Conservation (phyloP, 495 filamentous ascomycete genomes). For the Hamigera avellanea region DNA sequence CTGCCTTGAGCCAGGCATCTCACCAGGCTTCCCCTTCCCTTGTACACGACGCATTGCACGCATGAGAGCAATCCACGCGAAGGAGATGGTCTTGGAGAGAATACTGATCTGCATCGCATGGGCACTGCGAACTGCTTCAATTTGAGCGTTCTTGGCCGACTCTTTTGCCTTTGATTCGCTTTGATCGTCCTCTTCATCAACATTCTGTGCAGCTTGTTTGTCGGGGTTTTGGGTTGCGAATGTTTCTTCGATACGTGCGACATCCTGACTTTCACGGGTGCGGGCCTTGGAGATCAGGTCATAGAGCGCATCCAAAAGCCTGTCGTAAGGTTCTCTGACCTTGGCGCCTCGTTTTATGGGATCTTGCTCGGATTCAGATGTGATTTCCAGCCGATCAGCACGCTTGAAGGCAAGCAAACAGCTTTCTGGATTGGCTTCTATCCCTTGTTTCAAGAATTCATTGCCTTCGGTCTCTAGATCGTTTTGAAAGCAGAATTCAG, state of each 20-base stretch:
- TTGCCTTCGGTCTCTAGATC: slow-evolving; percentile 56
- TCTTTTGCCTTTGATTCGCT: slow-evolving; percentile 43
- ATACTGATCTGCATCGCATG: slow-evolving; percentile 58
- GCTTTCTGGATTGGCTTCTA: slow-evolving; percentile 87
- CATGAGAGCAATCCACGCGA: slow-evolving; percentile 89
- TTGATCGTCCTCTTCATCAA: slow-evolving; percentile 53
- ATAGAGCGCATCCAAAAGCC: slow-evolving; percentile 74
- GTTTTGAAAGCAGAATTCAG: slow-evolving; percentile 84
- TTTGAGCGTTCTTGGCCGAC: slow-evolving; percentile 47
- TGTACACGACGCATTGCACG: slow-evolving; percentile 88
- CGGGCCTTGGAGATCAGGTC: slow-evolving; percentile 62
- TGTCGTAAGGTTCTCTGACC: slow-evolving; percentile 73
- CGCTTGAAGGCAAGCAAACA: slow-evolving; percentile 79
- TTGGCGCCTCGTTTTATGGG: slow-evolving; percentile 55
- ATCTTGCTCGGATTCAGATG: slow-evolving; percentile 58
- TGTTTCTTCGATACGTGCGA: slow-evolving; percentile 59
- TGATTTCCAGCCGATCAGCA: slow-evolving; percentile 71
- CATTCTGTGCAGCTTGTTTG: slow-evolving; percentile 39
- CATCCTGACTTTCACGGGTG: slow-evolving; percentile 55
- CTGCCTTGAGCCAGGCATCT: slow-evolving; percentile 65
- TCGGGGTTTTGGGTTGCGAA: slow-evolving; percentile 27
- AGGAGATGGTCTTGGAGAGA: slow-evolving; percentile 70
- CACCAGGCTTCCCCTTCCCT: slow-evolving; percentile 69
- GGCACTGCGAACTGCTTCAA: slow-evolving; percentile 58
- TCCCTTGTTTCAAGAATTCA: slow-evolving; percentile 68